phyloP scores from a whole-genome alignment of 2,329 filamentous ascomycete species.

The Trichothecium roseum region DNA sequence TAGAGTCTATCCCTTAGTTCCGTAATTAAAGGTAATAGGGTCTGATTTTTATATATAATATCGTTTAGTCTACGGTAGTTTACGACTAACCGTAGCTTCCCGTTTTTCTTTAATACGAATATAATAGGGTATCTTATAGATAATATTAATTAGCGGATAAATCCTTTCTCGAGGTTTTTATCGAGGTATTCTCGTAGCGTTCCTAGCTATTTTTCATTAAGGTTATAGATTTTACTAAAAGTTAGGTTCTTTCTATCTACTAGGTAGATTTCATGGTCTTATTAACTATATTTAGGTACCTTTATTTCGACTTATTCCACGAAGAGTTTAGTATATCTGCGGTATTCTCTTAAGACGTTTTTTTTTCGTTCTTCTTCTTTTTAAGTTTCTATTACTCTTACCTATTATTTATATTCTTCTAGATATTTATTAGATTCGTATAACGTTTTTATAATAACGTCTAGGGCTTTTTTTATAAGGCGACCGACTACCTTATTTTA shows the following conservation, averaged over 20 bases:
- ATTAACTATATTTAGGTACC: constrained; percentile 6
- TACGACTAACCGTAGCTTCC: constrained; percentile 12
- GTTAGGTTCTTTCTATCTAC: constrained; percentile 2
- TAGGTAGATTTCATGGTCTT: constrained; percentile 6
- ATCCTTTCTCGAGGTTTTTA: constrained; percentile 7
- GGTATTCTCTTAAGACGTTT: constrained; percentile 8
- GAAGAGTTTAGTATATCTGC: constrained; percentile 9
- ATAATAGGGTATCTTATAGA: constrained; percentile 6
- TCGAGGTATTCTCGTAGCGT: constrained; percentile 3
- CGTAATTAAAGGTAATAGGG: constrained; percentile 13
- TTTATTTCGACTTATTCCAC: constrained; percentile 6
- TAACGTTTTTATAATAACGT: constrained; percentile 4
- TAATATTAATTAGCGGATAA: constrained; percentile 7
- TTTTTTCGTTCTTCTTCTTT: constrained; percentile 5
- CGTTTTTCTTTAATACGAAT: constrained; percentile 13
- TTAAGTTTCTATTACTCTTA: too few relatives aligned
- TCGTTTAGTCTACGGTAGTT: constrained; percentile 16
- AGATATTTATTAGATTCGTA: constrained; percentile 4
- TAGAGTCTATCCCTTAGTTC: constrained; percentile 12
- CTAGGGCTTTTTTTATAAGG: too few relatives aligned
- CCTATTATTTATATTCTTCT: constrained; percentile 4
- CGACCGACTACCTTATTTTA: too few relatives aligned
- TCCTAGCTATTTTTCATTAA: constrained; percentile 6
- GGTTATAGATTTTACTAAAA: constrained; percentile 8
- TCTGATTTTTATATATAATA: constrained; percentile 15